Evolutionary conservation across 306 rosid species (phyloP), one percentile per base, ranked within the genome.

Genomic region (Dryas alaskensis): DNA sequence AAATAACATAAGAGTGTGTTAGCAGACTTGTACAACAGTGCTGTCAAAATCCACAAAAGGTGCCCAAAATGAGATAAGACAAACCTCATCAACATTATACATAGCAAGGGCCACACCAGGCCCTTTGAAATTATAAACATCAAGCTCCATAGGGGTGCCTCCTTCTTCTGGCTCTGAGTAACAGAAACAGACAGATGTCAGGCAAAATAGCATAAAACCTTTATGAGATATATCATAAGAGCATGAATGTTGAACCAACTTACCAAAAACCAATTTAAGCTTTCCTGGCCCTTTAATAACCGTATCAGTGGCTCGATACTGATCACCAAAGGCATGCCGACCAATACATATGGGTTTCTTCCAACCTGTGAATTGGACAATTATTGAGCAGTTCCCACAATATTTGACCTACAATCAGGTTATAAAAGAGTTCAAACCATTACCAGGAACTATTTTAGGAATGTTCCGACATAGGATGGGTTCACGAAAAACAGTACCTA

Each of bases 281-380:
- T 89, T 89, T 81, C 99, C 99, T 1, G 97, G 92, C 61, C 95
- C 90, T 10, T 46, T 79, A 44, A 94, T 88, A 70, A 92, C 66
- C 19, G 88, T 57, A 75, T 94, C 99, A 55, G 97, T 92, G 76
- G 99, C 93, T 70, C 99, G 95, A 85, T 94, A 94, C 77, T 94
- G 99, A 72, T 94, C 99, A 44, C 97, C 97, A 86, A 89, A 94
- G 81, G 99, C 97, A 84, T 94, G 99, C 86, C 99, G 89, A 66
- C 99, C 97, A 19, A 94, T 94, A 79, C 96, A 92, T 55, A 94
- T 94, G 80, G 99, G 96, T 82, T 94, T 94, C 84, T 90, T 94
- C 99, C 99, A 94, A 64, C 99, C 97, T 91, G 86, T 50, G 63
- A 76, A 76, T 85, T 77, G 78, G 79, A 77, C 68, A 76, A 78